phyloP scores from a whole-genome alignment of 176 grass and related monocot genomes.

The Hsuehochloa calcarea region DNA sequence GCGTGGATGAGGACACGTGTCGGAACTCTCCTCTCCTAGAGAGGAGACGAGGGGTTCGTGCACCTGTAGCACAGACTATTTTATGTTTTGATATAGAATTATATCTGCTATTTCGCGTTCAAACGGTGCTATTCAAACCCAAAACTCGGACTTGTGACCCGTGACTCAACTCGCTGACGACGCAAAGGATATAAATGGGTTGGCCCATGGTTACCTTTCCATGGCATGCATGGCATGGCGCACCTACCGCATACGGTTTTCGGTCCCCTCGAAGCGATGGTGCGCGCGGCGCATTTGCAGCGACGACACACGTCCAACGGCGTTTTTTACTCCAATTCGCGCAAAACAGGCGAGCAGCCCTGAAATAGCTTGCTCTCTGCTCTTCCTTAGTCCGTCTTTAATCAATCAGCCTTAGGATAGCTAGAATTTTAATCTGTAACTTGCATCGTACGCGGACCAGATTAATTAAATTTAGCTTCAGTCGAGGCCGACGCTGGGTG shows the following conservation, averaged over 20 bases:
- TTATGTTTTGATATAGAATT: no score
- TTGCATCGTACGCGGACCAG: neutral
- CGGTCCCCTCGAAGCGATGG: neutral
- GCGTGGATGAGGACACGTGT: no score
- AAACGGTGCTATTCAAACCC: no score
- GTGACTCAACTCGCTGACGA: no score
- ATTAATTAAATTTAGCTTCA: neutral
- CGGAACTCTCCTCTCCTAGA: no score
- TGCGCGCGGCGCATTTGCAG: neutral
- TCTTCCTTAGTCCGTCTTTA: neutral
- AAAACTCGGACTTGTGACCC: neutral
- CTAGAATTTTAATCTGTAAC: no score
- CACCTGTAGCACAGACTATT: no score
- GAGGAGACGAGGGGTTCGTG: no score
- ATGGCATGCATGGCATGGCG: neutral
- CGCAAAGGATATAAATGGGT: neutral
- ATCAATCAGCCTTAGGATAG: neutral
- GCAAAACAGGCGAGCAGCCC: neutral
- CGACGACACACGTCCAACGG: neutral
- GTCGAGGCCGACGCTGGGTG: neutral
- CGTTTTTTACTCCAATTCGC: neutral
- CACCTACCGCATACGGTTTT: neutral
- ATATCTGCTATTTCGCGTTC: no score
- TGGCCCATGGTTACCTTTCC: conserved; percentile 12
- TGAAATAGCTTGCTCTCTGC: neutral